Base-by-base conservation (phyloP, 2,329 filamentous ascomycete species). In the Botrytis cinerea region DNA sequence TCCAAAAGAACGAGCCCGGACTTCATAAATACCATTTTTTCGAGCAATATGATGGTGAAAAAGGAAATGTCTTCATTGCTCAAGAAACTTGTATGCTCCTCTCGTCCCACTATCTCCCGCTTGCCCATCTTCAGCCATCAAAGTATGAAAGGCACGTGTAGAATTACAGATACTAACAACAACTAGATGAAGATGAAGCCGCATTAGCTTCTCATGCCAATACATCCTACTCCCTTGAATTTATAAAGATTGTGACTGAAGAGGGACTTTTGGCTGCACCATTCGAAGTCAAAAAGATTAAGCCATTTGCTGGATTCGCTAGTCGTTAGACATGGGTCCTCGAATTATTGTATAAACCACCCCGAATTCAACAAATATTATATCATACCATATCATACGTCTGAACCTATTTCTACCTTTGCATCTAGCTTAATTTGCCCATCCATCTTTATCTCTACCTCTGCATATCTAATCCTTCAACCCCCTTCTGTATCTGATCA, bases 71-170 rank as follows among this genome's bases (percentile, higher is more conserved):
- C 16, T 71, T 73, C 35, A 12, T 73, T 12, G 3, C 60, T 16
- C 72, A 71, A 16, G 72, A 71, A 71, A 22, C 46, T 2, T 71
- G 72, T 73, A 59, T 28, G 66, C 59, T 18, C 32, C 32, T 67
- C 64, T 40, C 25, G 14, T 5, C 8, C n/a, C 28, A 48, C 62
- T 35, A 7, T 32, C 18, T 35, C 25, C 10, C 22, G 22, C 35
- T 40, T 4, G 59, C 20, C 20, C 59, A 61, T 38, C 20, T 61
- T 40, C 59, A 61, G 35, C 14, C 12, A 40, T 40, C 2, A 57
- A 57, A 9, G 51, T 28, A 46, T 16, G 1, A 22, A 64, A 12
- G 14, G 9, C 61, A 46, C 46, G 22, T 54, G 35, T 14, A 2
- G 35, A 28, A 51, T 38, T 12, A 20, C 2, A 48, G 9, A 25